Base-by-base conservation (phyloP, 306 rosid species). In the Quercus dentata region DNA sequence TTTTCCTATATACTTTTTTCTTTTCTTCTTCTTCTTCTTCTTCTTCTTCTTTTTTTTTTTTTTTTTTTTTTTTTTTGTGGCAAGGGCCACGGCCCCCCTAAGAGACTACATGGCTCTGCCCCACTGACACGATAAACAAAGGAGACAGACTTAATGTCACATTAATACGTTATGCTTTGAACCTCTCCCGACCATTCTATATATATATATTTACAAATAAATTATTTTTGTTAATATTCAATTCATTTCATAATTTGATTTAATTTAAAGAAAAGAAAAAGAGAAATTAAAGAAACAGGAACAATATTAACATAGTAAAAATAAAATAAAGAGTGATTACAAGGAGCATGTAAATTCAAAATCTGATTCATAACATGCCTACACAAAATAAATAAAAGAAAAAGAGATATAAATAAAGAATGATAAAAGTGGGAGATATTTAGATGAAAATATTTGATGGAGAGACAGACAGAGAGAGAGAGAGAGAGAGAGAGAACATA, bases 181-280 rank as follows among this genome's bases (percentile, higher is more conserved):
- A 91, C 86, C 81, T 91, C 97, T 28, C 98, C 97, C 28, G 97
- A 93, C 97, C 97, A 93, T 82, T 93, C 97, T 93, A 86, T 67
- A 70, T 28, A 28, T 28, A 28, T 28, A 3, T 28, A 28, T 28
- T 28, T 28, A 61, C 5, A 71, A 69, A 61, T 12, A 4, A 51
- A 75, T 28, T 4, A 28, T 3, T 28, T 28, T 28, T 28, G 31
- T 28, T 28, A 28, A 28, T 28, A 28, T 28, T 28, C 31, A 28
- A 28, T 28, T 28, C 31, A 28, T 3, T 55, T 33, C 1, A 69
- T 31, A 12, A 35, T 21, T 69, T 44, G 56, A 14, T 13, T 15
- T 54, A 59, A 10, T 0, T 21, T 57, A 19, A 55, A 0, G 25
- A 19, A 61, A 23, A 5, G 31, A 15, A 25, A 33, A 54, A 14